Base-by-base conservation (phyloP, 78 protist species). In the Dictyostelium citrinum region DNA sequence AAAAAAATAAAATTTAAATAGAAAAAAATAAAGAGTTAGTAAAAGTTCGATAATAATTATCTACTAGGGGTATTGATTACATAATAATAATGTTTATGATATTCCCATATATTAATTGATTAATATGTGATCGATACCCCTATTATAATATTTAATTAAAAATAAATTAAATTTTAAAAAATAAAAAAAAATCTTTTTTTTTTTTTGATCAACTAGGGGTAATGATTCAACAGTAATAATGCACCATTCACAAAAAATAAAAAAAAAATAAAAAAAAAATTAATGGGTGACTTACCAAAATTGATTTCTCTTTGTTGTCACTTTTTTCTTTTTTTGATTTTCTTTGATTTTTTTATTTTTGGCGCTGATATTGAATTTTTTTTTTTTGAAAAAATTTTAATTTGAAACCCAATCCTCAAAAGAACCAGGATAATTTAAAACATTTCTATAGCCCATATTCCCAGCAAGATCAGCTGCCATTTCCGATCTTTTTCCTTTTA, bases 371-470 rank as follows among this genome's bases (percentile, higher is more conserved):
- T 60, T 9, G 2, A n/a, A n/a, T n/a, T 10, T 27, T 29, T 11
- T 11, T 64, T 27, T 24, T 64, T 24, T n/a, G 1, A 9, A 10
- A 60, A 22, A 60, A n/a, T n/a, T n/a, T 77, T 77, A 77, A 37
- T 80, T 58, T 80, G 68, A 35, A 43, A 33, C 33, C 93, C 93
- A 88, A 31, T 88, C 93, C 11, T 39, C 71, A 29, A 45, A 70
- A 24, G 93, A 88, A 8, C 93, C 93, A 35, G 93, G 93, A 49
- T 88, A 88, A 27, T 61, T 67, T 17, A 78, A 27, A 10, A 61
- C 24, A 0, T 70, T 43, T 41, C 41, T 64, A 68, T 45, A 88
- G 2, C 93, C 93, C 35, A 64, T 37, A 37, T 33, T 17, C 35
- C 49, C 79, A 16, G 64, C 55, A 20, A 55, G 27, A 22, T 61